Percentiles rank a stretch among this genome's conserved stretches.
Conservation (phyloP, 2,329 filamentous ascomycete genomes). For the Cordyceps farinosa region DNA sequence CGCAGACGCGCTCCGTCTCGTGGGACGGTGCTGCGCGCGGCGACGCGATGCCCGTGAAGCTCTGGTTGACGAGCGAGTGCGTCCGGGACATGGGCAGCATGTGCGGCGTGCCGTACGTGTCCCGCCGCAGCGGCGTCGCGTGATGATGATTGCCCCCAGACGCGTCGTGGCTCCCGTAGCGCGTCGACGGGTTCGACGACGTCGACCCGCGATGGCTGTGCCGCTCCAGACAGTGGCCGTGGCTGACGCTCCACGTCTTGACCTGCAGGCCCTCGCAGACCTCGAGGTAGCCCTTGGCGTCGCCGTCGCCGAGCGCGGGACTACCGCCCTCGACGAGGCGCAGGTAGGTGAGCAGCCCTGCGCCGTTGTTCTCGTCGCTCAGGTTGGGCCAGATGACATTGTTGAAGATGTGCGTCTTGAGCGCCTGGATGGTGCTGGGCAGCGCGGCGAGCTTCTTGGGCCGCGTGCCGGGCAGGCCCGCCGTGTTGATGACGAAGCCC, state of each 20-base stretch:
- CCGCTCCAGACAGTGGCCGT: conserved; percentile 81
- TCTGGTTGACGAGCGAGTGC: conserved; percentile 32
- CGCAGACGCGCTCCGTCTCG: conserved; percentile 55
- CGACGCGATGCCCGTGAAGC: conserved; percentile 24
- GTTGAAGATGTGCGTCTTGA: conserved; percentile 96
- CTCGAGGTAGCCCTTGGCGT: conserved; percentile 79
- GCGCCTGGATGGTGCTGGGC: conserved; percentile 82
- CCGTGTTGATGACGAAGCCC: conserved; percentile 90
- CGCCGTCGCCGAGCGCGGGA: conserved; percentile 74
- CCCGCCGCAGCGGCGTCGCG: conserved; percentile 24
- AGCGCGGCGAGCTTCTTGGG: conserved; percentile 85
- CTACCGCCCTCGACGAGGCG: conserved; percentile 87
- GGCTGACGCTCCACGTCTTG: conserved; percentile 81
- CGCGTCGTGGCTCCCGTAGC: conserved; percentile 48
- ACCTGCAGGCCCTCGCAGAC: conserved; percentile 86
- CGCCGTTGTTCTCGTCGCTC: conserved; percentile 92
- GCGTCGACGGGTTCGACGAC: conserved; percentile 47
- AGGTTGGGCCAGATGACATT: conserved; percentile 97
- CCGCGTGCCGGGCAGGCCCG: conserved; percentile 72
- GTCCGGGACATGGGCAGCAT: conserved; percentile 20
- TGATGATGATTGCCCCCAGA: conserved; percentile 28
- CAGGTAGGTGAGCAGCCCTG: conserved; percentile 86
- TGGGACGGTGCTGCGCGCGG: conserved; percentile 23
- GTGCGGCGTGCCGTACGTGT: conserved; percentile 22
- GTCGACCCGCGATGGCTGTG: conserved; percentile 60